Conservation (phyloP, 805 yeast species). For the Saccharomyces paradoxus region DNA sequence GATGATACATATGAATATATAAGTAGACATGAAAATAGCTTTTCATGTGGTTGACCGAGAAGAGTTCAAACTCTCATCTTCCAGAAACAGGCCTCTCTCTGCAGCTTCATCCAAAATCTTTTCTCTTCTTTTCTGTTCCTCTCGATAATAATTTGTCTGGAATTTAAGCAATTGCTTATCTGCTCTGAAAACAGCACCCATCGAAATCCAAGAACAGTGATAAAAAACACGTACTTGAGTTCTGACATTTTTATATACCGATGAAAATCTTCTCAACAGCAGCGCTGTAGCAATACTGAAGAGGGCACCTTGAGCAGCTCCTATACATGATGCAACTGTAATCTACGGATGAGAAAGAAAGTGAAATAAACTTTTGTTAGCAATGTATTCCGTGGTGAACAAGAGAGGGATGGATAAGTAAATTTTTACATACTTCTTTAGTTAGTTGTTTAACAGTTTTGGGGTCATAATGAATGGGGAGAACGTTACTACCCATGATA, state of each 20-base stretch:
- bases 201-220: constrained; percentile 35
- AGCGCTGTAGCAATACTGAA: constrained; percentile 32
- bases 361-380: constrained; percentile 4
- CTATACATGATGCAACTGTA: constrained; percentile 33
- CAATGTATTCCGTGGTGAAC: neutral
- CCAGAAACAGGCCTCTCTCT: constrained; percentile 37
- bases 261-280: constrained; percentile 29
- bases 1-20: neutral
- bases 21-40: neutral
- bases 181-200: constrained; percentile 37
- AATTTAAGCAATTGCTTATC: constrained; percentile 34
- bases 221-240: constrained; percentile 36
- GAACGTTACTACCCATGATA: neutral
- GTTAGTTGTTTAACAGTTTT: constrained; percentile 30
- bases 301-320: constrained; percentile 37
- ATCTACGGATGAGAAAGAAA: constrained; percentile 16
- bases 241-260: constrained; percentile 33
- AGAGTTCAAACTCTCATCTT: constrained; percentile 22
- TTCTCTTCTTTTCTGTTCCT: constrained; percentile 31
- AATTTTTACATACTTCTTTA: constrained; percentile 24
- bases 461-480: constrained; percentile 34
- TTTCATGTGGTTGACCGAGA: constrained; percentile 1
- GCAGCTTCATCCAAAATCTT: constrained; percentile 37
- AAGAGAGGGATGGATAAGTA: neutral
- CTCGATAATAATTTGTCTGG: constrained; percentile 29